Conservation (phyloP, 2,329 filamentous ascomycete species). For the Aspergillus aculeatinus region DNA sequence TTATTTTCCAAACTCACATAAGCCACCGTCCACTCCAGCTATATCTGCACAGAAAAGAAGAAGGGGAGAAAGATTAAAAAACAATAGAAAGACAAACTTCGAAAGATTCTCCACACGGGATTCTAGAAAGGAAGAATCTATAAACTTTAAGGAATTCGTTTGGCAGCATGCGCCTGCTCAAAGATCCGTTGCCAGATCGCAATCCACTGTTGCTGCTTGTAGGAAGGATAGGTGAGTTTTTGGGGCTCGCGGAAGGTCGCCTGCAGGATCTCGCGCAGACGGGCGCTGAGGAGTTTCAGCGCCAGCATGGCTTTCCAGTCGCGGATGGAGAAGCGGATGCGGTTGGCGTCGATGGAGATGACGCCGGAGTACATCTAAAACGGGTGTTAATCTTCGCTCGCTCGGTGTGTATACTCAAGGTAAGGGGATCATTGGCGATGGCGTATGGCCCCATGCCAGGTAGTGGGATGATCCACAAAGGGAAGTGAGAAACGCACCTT, state of each 20-base stretch:
- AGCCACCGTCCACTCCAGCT: not conserved
- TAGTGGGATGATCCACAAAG: not conserved
- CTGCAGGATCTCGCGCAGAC: conserved; percentile 73
- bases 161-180: conserved; percentile 32
- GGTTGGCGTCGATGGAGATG: conserved; percentile 81
- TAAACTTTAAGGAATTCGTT: conserved; percentile 11
- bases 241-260: conserved; percentile 59
- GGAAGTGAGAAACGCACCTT: conserved; percentile 56
- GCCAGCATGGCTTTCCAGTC: conserved; percentile 91
- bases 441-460: not conserved
- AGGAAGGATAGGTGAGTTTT: conserved; percentile 39
- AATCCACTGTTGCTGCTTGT: conserved; percentile 71
- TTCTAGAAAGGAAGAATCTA: not conserved
- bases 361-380: conserved; percentile 78
- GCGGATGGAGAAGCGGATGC: conserved; percentile 75
- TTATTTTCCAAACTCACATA: not conserved
- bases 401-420: not conserved
- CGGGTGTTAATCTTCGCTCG: not conserved
- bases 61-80: not conserved
- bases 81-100: not conserved
- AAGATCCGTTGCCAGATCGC: conserved; percentile 73
- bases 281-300: conserved; percentile 74
- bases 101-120: not conserved
- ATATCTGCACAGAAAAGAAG: too few species aligned
- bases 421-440: not conserved